Evolutionary conservation across 768 basidiomycete species (phyloP).

Genomic region (Austroboletus festivus): DNA sequence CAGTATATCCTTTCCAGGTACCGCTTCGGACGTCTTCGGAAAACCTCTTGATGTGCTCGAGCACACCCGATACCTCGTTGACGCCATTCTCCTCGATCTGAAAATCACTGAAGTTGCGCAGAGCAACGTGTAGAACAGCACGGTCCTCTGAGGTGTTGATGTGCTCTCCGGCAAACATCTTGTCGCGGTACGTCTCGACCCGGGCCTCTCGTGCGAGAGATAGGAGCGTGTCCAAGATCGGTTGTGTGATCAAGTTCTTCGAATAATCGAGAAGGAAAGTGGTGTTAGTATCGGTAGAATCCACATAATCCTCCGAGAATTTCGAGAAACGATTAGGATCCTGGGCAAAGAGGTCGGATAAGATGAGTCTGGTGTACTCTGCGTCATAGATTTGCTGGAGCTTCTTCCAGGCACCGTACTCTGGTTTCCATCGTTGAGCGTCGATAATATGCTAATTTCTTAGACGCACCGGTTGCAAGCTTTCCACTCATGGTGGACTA

Average conservation of each 20-base stretch:
- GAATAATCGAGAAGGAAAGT: slow-evolving; percentile 94
- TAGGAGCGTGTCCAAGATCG: slow-evolving; percentile 76
- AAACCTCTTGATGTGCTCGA: slow-evolving; percentile 91
- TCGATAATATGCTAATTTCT: background rate
- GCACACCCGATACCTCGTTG: slow-evolving; percentile 76
- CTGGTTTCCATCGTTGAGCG: slow-evolving; percentile 38
- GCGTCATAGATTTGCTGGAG: slow-evolving; percentile 81
- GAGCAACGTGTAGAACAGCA: slow-evolving; percentile 91
- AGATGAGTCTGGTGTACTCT: slow-evolving; percentile 68
- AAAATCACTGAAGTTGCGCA: slow-evolving; percentile 78
- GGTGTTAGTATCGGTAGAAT: slow-evolving; percentile 60
- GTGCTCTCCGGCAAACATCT: slow-evolving; percentile 94
- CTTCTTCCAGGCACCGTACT: slow-evolving; percentile 87
- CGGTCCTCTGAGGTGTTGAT: slow-evolving; percentile 99
- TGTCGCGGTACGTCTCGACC: slow-evolving; percentile 80
- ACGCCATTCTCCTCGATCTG: slow-evolving; percentile 78
- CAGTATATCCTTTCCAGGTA: slow-evolving; percentile 95
- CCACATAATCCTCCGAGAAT: slow-evolving; percentile 76
- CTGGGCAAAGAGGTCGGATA: slow-evolving; percentile 89
- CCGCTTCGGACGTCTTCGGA: slow-evolving; percentile 81
- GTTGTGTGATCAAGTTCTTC: slow-evolving; percentile 90
- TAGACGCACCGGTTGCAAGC: slow-evolving; percentile 51
- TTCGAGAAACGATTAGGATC: slow-evolving; percentile 85
- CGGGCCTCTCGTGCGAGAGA: slow-evolving; percentile 80
- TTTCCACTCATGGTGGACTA: slow-evolving; percentile 55